phyloP scores from a whole-genome alignment of 805 yeast genomes.

The Candida vaughaniae region DNA sequence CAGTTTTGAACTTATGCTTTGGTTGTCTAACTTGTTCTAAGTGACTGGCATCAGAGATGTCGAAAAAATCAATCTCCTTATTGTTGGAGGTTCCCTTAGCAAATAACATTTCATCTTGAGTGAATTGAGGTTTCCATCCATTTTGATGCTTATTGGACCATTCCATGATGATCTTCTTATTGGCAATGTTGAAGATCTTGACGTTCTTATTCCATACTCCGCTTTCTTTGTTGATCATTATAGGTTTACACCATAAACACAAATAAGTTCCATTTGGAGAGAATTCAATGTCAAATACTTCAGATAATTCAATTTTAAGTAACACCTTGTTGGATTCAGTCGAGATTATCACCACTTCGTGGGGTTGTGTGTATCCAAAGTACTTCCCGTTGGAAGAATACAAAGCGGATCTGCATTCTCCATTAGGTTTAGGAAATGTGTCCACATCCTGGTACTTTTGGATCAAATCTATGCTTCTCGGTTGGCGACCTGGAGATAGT shows the following conservation, averaged over 20 bases:
- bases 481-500: conserved; percentile 52
- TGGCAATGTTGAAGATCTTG: conserved; percentile 61
- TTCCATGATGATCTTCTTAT: conserved; percentile 50
- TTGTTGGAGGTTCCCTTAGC: conserved; percentile 54
- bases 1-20: conserved; percentile 54
- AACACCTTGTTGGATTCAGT: conserved; percentile 40
- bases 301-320: conserved; percentile 53
- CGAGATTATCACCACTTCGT: conserved; percentile 54
- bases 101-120: conserved; percentile 72
- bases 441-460: conserved; percentile 39
- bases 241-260: conserved; percentile 88
- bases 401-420: conserved; percentile 59
- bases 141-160: conserved; percentile 80
- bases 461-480: conserved; percentile 53
- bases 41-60: conserved; percentile 35
- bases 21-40: conserved; percentile 46
- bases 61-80: conserved; percentile 67
- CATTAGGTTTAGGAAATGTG: conserved; percentile 32
- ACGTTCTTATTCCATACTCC: conserved; percentile 82
- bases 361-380: conserved; percentile 73
- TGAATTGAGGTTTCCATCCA: conserved; percentile 92
- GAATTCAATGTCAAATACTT: conserved; percentile 78
- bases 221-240: conserved; percentile 57
- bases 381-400: conserved; percentile 68
- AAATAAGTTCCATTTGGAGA: conserved; percentile 85